Evolutionary conservation across 2,329 filamentous ascomycete genomes (phyloP).

Genomic region (Dactylella cylindrospora): DNA sequence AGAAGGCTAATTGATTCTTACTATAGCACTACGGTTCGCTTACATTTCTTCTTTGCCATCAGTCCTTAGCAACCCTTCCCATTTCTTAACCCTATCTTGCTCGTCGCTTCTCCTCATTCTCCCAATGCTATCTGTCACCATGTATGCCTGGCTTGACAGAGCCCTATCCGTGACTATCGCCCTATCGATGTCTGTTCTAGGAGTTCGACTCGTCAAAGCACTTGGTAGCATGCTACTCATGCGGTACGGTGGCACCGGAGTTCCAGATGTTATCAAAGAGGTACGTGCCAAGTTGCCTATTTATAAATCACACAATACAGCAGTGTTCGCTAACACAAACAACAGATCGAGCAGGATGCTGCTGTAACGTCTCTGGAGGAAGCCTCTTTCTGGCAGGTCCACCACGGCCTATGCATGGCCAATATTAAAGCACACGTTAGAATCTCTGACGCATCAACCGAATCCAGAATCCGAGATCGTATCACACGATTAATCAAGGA

Average conservation of each 20-base stretch:
- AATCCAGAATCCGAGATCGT: slow-evolving; percentile 72
- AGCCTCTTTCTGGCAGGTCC: slow-evolving; percentile 96
- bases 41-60: slow-evolving; percentile 79
- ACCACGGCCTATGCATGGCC: slow-evolving; percentile 95
- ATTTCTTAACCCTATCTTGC: slow-evolving; percentile 89
- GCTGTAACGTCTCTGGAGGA: slow-evolving; percentile 77
- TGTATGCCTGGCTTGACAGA: slow-evolving; percentile 81
- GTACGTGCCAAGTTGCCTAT: slow-evolving; percentile 14
- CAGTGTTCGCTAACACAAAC: background rate
- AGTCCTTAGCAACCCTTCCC: slow-evolving; percentile 89
- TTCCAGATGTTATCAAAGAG: slow-evolving; percentile 45
- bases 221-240: slow-evolving; percentile 94
- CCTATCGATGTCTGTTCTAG: slow-evolving; percentile 82
- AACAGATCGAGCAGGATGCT: slow-evolving; percentile 75
- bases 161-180: slow-evolving; percentile 79
- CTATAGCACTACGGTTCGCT: slow-evolving; percentile 62
- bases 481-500: slow-evolving; percentile 79
- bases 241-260: slow-evolving; percentile 66
- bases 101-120: slow-evolving; percentile 77
- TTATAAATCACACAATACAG: background rate
- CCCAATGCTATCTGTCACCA: slow-evolving; percentile 75
- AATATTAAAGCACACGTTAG: slow-evolving; percentile 78
- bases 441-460: slow-evolving; percentile 68
- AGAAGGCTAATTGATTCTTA: background rate
- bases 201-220: slow-evolving; percentile 77